Conservation (phyloP, 306 rosid species). For the Lupinus albus region DNA sequence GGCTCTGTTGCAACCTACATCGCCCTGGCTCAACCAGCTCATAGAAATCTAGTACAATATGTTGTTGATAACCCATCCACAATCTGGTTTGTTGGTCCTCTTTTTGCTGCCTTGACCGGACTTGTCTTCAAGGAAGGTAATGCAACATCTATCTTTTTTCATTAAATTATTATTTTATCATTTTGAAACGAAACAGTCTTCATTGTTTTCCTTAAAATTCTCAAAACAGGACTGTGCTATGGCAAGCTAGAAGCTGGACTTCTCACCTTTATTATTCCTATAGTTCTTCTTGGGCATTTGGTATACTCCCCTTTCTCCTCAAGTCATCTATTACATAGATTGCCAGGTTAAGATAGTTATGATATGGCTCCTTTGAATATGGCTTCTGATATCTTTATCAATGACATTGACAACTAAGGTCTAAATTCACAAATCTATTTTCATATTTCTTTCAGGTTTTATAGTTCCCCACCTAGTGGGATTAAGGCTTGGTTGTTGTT, state of each 20-base stretch:
- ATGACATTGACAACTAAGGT: background rate
- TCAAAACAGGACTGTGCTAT: constrained; percentile 82
- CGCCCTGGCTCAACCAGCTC: constrained; percentile 66
- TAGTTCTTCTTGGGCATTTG: constrained; percentile 83
- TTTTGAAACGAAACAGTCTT: constrained; percentile 18
- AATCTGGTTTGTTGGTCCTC: constrained; percentile 89
- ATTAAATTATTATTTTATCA: constrained; percentile 12
- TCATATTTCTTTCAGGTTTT: constrained; percentile 9
- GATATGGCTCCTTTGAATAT: constrained; percentile 5
- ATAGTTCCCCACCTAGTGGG: no score
- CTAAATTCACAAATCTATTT: background rate
- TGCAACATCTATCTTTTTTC: background rate
- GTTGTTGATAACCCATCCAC: constrained; percentile 62
- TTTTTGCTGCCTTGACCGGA: constrained; percentile 85
- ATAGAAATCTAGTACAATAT: constrained; percentile 58
- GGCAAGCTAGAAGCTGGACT: constrained; percentile 92
- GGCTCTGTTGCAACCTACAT: constrained; percentile 67
- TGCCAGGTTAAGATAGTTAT: background rate
- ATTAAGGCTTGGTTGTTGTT: no score
- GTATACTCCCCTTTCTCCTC: constrained; percentile 49
- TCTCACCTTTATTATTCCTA: constrained; percentile 75
- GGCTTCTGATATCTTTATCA: background rate
- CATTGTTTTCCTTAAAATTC: constrained; percentile 18
- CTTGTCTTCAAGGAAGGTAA: constrained; percentile 95
- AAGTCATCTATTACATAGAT: constrained; percentile 19